These are phyloP conservation scores for Eucalyptus polybractea DNA, from an alignment of 345 rosid species.

Conservation along the genomic window DNA sequence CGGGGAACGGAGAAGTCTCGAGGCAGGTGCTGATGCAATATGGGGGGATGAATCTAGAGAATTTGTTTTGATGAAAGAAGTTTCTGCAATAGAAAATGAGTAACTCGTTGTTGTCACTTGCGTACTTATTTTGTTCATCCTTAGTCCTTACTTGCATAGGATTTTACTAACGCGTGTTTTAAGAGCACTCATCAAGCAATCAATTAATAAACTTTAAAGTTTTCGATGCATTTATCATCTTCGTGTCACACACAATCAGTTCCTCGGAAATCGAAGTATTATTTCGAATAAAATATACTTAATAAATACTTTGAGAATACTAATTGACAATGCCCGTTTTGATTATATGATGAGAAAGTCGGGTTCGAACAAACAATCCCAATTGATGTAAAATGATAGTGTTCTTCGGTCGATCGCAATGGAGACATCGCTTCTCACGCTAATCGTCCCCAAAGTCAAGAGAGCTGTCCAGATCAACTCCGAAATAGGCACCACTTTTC, in stretches of 20 bases:
- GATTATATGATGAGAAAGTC: background rate
- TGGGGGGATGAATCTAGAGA: background rate
- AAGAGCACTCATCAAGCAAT: background rate
- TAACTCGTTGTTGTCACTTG: too few species aligned
- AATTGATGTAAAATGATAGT: background rate
- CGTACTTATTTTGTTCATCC: background rate
- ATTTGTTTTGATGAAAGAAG: background rate
- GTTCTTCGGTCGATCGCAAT: background rate
- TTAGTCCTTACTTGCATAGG: background rate
- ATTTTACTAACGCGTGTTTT: fast-evolving
- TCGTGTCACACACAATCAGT: background rate
- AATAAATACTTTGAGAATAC: background rate
- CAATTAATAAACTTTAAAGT: background rate
- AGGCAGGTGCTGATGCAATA: background rate
- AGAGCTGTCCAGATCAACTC: background rate
- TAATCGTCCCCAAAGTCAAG: background rate
- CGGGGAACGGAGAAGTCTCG: background rate
- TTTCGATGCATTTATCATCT: background rate
- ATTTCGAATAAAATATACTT: fast-evolving
- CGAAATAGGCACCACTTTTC: background rate
- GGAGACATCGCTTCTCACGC: background rate
- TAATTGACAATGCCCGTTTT: background rate
- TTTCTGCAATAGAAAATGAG: background rate
- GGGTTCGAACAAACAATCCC: background rate
- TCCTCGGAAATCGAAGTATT: fast-evolving